Evolutionary conservation across 225 moss, liverwort and hornwort species (phyloP), one percentile per base, ranked within the genome.

Genomic region (Rhytidiadelphus loreus): DNA sequence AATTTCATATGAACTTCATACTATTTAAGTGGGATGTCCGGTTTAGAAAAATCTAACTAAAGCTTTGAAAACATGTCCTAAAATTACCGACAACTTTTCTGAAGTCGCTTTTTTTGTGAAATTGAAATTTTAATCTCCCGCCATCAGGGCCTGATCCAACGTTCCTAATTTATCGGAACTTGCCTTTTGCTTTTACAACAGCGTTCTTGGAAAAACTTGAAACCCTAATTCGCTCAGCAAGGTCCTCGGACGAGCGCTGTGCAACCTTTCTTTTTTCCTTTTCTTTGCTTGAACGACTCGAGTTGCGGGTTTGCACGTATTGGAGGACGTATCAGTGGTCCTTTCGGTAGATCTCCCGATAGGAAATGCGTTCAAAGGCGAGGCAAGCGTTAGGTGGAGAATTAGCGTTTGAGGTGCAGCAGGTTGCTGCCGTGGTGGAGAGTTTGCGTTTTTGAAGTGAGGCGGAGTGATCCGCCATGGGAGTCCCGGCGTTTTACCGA

Each of bases 401-500:
- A 39, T 69, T 77, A 43, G 43, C 46, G 33, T 60, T 69, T 70
- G 87, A 87, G 61, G 37, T 61, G 78, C 84, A 56, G 65, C 80
- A 65, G 28, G 65, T 88, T 55, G 52, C 66, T 50, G 24, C 13
- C 13, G 23, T 64, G 56, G 86, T 79, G 78, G 62, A 50, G 62
- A 48, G 75, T 37, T 76, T 17, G 57, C 65, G 76, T 29, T 48
- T 77, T 63, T 46, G 78, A 57, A 77, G 44, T 71, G 55, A 37
- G 61, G 60, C 53, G 57, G 41, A 86, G 77, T 35, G 50, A 22
- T 43, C n/a, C 77, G 85, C 78, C 55, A 99, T 99, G 99, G 99
- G 99, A 73, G 99, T 99, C 35, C 99, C 97, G 63, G 97, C 99
- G 62, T 99, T 99, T 84, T 99, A 99, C 86, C 89, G 99, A 59